phyloP scores from a whole-genome alignment of 352 stramenopile species.

The Phytophthora kernoviae region DNA sequence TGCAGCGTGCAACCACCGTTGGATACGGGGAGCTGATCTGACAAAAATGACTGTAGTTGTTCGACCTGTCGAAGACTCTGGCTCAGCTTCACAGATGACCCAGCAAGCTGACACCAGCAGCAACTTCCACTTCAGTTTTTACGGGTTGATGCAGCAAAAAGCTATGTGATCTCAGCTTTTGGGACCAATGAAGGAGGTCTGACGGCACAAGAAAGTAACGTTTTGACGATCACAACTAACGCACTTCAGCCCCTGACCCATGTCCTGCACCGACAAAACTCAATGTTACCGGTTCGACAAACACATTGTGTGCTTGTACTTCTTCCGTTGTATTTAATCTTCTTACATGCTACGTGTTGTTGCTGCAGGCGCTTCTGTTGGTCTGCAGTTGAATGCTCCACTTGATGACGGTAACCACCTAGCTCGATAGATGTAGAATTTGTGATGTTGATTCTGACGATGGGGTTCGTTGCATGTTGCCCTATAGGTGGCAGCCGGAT shows the following conservation, averaged over 20 bases:
- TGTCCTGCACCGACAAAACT: constrained; percentile 50
- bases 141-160: constrained; percentile 41
- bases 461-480: not conserved
- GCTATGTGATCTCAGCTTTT: constrained; percentile 40
- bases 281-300: constrained; percentile 41
- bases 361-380: constrained; percentile 49
- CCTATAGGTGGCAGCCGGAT: constrained; percentile 51
- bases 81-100: constrained; percentile 7
- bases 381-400: constrained; percentile 41
- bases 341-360: not conserved
- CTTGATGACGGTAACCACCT: constrained; percentile 49
- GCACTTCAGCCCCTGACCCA: constrained; percentile 35
- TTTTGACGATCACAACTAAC: constrained; percentile 24
- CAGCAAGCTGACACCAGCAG: constrained; percentile 1
- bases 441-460: not conserved
- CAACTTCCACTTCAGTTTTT: constrained; percentile 24
- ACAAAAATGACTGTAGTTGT: constrained; percentile 31
- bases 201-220: constrained; percentile 16
- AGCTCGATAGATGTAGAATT: not conserved
- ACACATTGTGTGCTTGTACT: not conserved
- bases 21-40: constrained; percentile 45
- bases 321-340: not conserved
- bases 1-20: constrained; percentile 19
- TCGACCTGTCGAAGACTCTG: constrained; percentile 13
- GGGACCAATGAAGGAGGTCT: constrained; percentile 30